Evolutionary conservation across 306 rosid genomes (phyloP).

Genomic region (Clitoria ternatea): DNA sequence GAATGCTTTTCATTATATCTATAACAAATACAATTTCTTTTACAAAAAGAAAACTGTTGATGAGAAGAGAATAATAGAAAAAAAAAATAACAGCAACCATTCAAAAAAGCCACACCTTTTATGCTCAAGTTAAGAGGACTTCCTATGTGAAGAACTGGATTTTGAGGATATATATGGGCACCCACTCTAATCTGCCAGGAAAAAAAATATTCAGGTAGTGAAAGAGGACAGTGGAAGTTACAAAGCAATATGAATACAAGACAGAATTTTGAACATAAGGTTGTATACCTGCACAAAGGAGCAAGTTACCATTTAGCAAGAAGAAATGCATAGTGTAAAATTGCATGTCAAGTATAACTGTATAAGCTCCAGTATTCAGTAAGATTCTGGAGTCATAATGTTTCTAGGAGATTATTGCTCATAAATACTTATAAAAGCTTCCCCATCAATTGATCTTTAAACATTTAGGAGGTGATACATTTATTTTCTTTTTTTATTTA

Average conservation of each 20-base stretch:
- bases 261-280: background rate
- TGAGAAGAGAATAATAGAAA: background rate
- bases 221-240: background rate
- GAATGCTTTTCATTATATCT: background rate
- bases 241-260: background rate
- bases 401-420: background rate
- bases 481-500: background rate
- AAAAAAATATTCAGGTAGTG: slow-evolving; percentile 15
- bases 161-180: slow-evolving; percentile 75
- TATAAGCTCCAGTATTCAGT: slow-evolving; percentile 7
- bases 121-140: slow-evolving; percentile 67
- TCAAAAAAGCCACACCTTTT: slow-evolving; percentile 54
- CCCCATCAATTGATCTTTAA: slow-evolving; percentile 7
- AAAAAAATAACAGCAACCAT: slow-evolving; percentile 11
- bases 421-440: background rate
- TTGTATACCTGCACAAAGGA: slow-evolving; percentile 7
- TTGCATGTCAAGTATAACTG: slow-evolving; percentile 7
- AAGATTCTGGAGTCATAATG: background rate
- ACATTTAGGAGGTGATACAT: background rate
- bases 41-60: background rate
- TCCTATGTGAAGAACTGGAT: slow-evolving; percentile 69
- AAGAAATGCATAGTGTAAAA: slow-evolving; percentile 9
- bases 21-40: background rate
- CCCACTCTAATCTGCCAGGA: slow-evolving; percentile 78
- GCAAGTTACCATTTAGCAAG: background rate